Conservation (phyloP, 768 basidiomycete species). For the Termitomyces sp. region DNA sequence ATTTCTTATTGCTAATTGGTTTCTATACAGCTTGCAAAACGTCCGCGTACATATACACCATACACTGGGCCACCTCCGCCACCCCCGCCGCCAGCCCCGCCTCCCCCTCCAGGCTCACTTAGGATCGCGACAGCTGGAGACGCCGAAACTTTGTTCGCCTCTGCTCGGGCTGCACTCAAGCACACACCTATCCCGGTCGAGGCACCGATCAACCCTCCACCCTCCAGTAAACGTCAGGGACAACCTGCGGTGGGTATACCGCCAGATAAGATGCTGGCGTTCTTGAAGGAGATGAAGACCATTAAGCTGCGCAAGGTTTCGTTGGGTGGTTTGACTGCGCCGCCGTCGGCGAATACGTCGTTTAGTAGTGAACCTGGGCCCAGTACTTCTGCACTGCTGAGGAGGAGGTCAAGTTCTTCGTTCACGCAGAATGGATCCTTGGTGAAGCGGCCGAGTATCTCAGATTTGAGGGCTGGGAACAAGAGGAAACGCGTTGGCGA, state of each 20-base stretch:
- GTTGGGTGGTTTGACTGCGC: slow-evolving; percentile 14
- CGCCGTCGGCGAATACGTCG: slow-evolving; percentile 1
- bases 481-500: slow-evolving; percentile 35
- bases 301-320: slow-evolving; percentile 60
- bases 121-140: slow-evolving; percentile 23
- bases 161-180: slow-evolving; percentile 66
- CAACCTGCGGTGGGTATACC: slow-evolving; percentile 71
- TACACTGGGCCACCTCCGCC: slow-evolving; percentile 32
- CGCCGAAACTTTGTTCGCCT: slow-evolving; percentile 42
- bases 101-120: slow-evolving; percentile 32
- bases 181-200: slow-evolving; percentile 55
- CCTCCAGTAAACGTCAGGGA: slow-evolving; percentile 42
- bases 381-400: not conserved
- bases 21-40: not conserved
- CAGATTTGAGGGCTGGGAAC: slow-evolving; percentile 16
- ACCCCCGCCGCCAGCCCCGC: slow-evolving; percentile 42
- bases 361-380: not conserved
- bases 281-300: slow-evolving; percentile 76
- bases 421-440: not conserved
- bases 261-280: slow-evolving; percentile 80
- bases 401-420: not conserved
- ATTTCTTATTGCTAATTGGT: not conserved
- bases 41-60: slow-evolving; percentile 3
- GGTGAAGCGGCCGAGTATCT: not conserved
- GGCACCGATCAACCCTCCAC: slow-evolving; percentile 58